Conservation (phyloP, 2,329 filamentous ascomycete genomes). For the Colletotrichum endophyticum region DNA sequence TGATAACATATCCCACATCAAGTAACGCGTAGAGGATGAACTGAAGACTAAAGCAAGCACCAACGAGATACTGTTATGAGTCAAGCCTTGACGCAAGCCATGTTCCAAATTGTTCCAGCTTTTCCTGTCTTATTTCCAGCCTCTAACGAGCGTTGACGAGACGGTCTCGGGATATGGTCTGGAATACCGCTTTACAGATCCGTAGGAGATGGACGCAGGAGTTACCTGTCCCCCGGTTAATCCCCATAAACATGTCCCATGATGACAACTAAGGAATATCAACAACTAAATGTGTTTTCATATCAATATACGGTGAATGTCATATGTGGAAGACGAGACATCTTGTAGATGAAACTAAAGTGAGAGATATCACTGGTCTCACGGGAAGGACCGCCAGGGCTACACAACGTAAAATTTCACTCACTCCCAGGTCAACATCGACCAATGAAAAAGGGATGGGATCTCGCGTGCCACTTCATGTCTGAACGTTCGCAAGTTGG, state of each 20-base stretch:
- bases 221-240: fast-evolving
- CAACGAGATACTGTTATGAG: too few relatives aligned
- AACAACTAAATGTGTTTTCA: fast-evolving
- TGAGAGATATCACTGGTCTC: background rate
- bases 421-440: background rate
- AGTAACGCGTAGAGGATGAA: too few relatives aligned
- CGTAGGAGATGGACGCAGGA: fast-evolving
- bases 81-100: too few relatives aligned
- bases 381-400: background rate
- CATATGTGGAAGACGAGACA: background rate
- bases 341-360: background rate
- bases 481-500: background rate
- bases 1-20: too few relatives aligned
- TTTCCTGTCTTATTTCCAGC: too few relatives aligned
- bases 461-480: too few relatives aligned
- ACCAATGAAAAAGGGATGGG: background rate
- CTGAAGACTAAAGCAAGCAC: too few relatives aligned
- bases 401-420: background rate
- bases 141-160: background rate
- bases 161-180: fast-evolving
- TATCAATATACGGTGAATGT: background rate
- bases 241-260: background rate
- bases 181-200: fast-evolving
- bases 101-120: too few relatives aligned
- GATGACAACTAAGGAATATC: background rate